Conservation (phyloP, 2,329 filamentous ascomycete genomes). For the Alternaria gansuensis region DNA sequence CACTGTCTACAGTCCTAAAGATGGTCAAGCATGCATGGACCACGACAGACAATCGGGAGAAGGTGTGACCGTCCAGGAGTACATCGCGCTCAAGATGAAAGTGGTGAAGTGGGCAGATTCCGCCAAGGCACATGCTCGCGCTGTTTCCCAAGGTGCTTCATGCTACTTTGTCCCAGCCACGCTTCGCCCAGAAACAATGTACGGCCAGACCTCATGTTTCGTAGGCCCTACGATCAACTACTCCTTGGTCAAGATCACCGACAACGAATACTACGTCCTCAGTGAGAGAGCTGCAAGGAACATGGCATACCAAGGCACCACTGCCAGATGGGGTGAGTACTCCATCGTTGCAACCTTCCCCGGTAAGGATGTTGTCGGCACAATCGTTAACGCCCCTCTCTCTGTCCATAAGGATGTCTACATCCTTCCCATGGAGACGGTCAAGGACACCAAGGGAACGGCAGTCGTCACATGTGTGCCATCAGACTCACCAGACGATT, state of each 20-base stretch:
- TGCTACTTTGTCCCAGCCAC: slow-evolving; percentile 94
- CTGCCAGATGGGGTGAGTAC: slow-evolving; percentile 77
- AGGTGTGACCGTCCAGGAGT: slow-evolving; percentile 86
- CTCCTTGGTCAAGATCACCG: slow-evolving; percentile 78
- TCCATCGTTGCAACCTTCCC: slow-evolving; percentile 77
- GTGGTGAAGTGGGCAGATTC: slow-evolving; percentile 87
- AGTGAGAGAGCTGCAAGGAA: slow-evolving; percentile 87
- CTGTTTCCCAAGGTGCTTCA: slow-evolving; percentile 78
- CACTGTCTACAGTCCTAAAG: slow-evolving; percentile 88
- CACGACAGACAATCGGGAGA: slow-evolving; percentile 85
- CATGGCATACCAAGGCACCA: slow-evolving; percentile 93
- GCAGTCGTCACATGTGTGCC: slow-evolving; percentile 96
- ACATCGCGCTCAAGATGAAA: slow-evolving; percentile 89
- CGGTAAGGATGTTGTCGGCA: slow-evolving; percentile 84
- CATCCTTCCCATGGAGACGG: slow-evolving; percentile 93
- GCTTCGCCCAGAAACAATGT: slow-evolving; percentile 96
- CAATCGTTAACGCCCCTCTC: slow-evolving; percentile 87
- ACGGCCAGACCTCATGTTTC: slow-evolving; percentile 95
- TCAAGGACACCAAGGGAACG: slow-evolving; percentile 92
- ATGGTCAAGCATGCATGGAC: slow-evolving; percentile 87
- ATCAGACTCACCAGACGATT: slow-evolving; percentile 95
- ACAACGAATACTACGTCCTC: slow-evolving; percentile 79
- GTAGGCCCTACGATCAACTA: slow-evolving; percentile 90
- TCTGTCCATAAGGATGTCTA: slow-evolving; percentile 81
- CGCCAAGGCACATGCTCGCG: slow-evolving; percentile 74